Evolutionary conservation across 441 rosid species (phyloP).

Genomic region (Manihot esculenta): DNA sequence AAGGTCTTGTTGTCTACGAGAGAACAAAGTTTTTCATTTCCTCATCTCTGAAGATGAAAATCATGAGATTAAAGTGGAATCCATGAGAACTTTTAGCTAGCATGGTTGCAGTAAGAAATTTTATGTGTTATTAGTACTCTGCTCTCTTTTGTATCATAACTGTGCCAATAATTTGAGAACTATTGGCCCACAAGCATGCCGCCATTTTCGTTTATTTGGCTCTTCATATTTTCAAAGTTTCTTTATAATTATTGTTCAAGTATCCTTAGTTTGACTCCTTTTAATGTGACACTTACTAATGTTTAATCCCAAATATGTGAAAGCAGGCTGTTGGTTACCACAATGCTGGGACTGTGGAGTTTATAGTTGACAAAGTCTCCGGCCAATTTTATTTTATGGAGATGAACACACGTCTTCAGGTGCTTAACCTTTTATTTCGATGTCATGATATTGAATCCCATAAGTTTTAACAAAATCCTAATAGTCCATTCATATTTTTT

Average conservation of each 20-base stretch:
- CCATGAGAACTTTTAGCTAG: background rate
- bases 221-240: background rate
- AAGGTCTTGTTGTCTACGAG: background rate
- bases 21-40: background rate
- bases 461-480: conserved; percentile 20
- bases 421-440: conserved; percentile 29
- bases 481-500: conserved; percentile 24
- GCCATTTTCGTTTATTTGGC: conserved; percentile 3
- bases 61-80: background rate
- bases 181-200: background rate
- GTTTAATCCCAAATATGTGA: conserved; percentile 33
- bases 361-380: conserved; percentile 78
- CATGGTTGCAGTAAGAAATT: background rate
- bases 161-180: background rate
- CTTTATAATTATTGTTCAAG: background rate
- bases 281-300: conserved; percentile 26
- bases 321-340: conserved; percentile 89
- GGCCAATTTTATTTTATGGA: conserved; percentile 94
- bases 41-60: background rate
- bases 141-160: background rate
- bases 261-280: background rate
- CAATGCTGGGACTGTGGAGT: conserved; percentile 98
- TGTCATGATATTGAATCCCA: conserved; percentile 14
- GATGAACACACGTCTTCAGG: conserved; percentile 99
- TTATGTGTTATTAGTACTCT: background rate